A percentile compares a stretch with the other conserved stretches of the same genome.
These are phyloP conservation scores for Hyphopichia homilentoma DNA, from an alignment of 805 yeast genomes.

Conservation along the genomic window DNA sequence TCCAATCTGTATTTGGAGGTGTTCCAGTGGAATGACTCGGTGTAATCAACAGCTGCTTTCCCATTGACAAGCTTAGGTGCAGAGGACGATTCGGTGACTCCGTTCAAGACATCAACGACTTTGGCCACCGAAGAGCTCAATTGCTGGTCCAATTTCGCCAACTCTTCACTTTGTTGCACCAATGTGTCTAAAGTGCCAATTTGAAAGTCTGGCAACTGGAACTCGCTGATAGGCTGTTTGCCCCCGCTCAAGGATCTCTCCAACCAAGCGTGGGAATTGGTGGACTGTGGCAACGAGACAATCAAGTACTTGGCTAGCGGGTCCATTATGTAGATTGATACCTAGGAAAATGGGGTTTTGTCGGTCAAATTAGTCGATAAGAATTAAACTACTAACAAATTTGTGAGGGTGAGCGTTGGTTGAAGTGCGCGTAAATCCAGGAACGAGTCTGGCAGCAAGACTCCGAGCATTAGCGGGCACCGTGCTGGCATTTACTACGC, in stretches of 20 bases:
- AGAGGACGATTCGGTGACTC: constrained; percentile 25
- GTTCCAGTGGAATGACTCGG: constrained; percentile 84
- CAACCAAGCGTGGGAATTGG: constrained; percentile 49
- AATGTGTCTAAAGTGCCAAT: constrained; percentile 92
- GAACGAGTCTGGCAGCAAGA: no score
- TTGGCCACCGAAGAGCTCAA: constrained; percentile 66
- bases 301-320: constrained; percentile 45
- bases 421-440: constrained; percentile 1
- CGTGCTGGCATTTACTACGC: no score
- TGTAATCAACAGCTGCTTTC: constrained; percentile 53
- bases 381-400: neutral
- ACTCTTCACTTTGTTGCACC: constrained; percentile 87
- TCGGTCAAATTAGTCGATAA: no score
- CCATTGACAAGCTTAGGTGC: constrained; percentile 37
- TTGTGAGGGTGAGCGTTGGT: constrained; percentile 1
- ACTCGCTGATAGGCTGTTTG: constrained; percentile 50
- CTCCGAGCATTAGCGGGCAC: no score
- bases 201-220: constrained; percentile 78
- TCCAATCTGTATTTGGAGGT: constrained; percentile 81
- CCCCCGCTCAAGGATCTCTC: constrained; percentile 56
- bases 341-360: neutral
- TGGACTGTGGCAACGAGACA: constrained; percentile 57
- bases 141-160: constrained; percentile 77
- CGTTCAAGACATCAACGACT: constrained; percentile 66
- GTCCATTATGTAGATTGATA: constrained; percentile 28